Base-by-base conservation (phyloP, 305 asterid species). In the Plantago coronopus region DNA sequence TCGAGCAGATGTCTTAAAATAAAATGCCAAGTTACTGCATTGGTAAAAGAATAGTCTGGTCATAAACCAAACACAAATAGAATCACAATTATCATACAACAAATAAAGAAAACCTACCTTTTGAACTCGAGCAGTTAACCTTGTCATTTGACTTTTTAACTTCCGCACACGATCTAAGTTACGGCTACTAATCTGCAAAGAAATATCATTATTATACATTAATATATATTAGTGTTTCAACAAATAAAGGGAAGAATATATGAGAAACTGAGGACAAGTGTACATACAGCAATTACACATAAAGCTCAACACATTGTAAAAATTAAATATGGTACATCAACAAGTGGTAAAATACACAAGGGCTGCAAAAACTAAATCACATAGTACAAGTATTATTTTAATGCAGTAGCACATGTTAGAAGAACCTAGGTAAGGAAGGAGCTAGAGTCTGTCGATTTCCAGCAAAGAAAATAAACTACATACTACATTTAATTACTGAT, bases 41-140 rank as follows among this genome's bases (percentile, higher is more conserved):
- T 25, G 5, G 2, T 25, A 5, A 25, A 25, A 25, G 29, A 25
- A 25, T 25, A 25, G 2, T 2, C 2, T 25, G 29, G 29, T 25
- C 29, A 25, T 25, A 25, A 25, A 25, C 29, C 29, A 25, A 25
- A 5, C 20, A 46, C 21, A 16, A 46, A 46, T 15, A n/a, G 7
- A 0, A 46, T 15, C 19, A n/a, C 42, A 17, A 22, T 4, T 43
- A 56, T 31, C 22, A 25, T 21, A 27, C 14, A 17, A 19, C 18
- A 31, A 12, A 23, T 25, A 62, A 34, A 61, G 17, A 17, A 3
- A 37, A 64, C 54, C 21, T 65, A 91, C 98, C 95, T 91, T 91
- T 70, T 88, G 98, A 38, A 91, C 97, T 17, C 96, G 96, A 61
- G 85, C 94, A 62, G 96, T 90, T 80, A 90, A 73, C 78, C 97